phyloP scores from a whole-genome alignment of 352 stramenopile genomes.

The Phytophthora citrophthora region DNA sequence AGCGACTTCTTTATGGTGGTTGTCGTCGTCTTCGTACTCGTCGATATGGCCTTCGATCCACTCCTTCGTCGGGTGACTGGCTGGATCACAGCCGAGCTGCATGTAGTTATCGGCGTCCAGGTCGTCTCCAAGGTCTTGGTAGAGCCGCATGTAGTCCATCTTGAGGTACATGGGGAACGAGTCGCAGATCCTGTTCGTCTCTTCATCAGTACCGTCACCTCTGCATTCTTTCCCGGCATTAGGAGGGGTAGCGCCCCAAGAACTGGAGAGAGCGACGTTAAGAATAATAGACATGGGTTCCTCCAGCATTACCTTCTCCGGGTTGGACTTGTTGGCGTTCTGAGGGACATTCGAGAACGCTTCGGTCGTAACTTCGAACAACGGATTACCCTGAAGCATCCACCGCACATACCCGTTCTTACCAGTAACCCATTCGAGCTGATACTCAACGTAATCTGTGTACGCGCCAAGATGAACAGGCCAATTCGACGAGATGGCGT shows the following conservation, averaged over 20 bases:
- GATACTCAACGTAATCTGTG: slow-evolving; percentile 60
- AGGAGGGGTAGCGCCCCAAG: slow-evolving; percentile 78
- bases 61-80: slow-evolving; percentile 52
- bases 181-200: slow-evolving; percentile 60
- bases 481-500: slow-evolving; percentile 82
- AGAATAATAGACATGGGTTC: slow-evolving; percentile 94
- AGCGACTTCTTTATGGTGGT: slow-evolving; percentile 42
- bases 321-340: slow-evolving; percentile 52
- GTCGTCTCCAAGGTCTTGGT: slow-evolving; percentile 55
- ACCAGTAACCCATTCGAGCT: slow-evolving; percentile 78
- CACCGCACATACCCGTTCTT: slow-evolving; percentile 66
- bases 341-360: slow-evolving; percentile 59
- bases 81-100: slow-evolving; percentile 56
- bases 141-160: slow-evolving; percentile 70
- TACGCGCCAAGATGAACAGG: slow-evolving; percentile 60
- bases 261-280: slow-evolving; percentile 92
- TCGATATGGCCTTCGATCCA: slow-evolving; percentile 72
- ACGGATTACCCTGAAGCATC: slow-evolving; percentile 55
- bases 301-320: slow-evolving; percentile 69
- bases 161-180: slow-evolving; percentile 79
- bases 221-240: slow-evolving; percentile 56
- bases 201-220: slow-evolving; percentile 45
- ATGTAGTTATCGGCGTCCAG: slow-evolving; percentile 54
- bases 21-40: slow-evolving; percentile 62
- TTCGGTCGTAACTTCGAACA: slow-evolving; percentile 66